Evolutionary conservation across 805 yeast genomes (phyloP), one percentile per base, ranked within the genome.

Genomic region (Kregervanrija fluxuum): DNA sequence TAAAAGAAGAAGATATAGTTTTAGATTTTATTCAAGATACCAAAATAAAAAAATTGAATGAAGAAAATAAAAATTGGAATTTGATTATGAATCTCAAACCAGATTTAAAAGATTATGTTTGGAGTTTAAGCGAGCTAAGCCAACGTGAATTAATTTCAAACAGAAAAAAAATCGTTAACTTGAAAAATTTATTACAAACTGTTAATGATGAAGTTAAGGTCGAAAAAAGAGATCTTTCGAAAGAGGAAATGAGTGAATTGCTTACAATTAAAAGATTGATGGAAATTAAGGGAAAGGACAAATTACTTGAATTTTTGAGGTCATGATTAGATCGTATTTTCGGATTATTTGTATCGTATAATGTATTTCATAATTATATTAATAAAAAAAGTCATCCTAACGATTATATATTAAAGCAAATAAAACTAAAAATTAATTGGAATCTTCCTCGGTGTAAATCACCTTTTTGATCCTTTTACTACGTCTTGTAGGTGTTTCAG

Each of bases 1-100:
- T 87, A 4, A 85, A 87, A 1, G 93, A 84, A 50, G 71, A 72
- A 37, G 80, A 83, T 54, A 71, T 87, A 5, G 62, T 83, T 36
- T 62, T 85, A 31, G 91, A 86, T 59, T 88, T 88, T 55, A 59
- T 82, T 32, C 74, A 74, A 15, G 77, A 73, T 30, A 75, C 77
- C 4, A 72, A 72, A 34, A 57, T 61, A 15, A 65, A 62, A 47
- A 57, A 59, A 44, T 53, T 62, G 6, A 59, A 66, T 37, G 57
- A 61, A 40, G 49, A 68, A 6, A 61, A 57, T 44, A 43, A 48
- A 32, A 57, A 60, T 22, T 33, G 36, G 1, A 62, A 65, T 11
- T 50, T 60, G 4, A 54, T 63, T 11, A 51, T 71, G 28, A 47
- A 55, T 1, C 48, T 60, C 13, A 50, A 60, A 1, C 54, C 59